A percentile compares a stretch with the other conserved stretches of the same genome.
Evolutionary conservation across 2,329 filamentous ascomycete species (phyloP).

Genomic region (Pyricularia sp.): DNA sequence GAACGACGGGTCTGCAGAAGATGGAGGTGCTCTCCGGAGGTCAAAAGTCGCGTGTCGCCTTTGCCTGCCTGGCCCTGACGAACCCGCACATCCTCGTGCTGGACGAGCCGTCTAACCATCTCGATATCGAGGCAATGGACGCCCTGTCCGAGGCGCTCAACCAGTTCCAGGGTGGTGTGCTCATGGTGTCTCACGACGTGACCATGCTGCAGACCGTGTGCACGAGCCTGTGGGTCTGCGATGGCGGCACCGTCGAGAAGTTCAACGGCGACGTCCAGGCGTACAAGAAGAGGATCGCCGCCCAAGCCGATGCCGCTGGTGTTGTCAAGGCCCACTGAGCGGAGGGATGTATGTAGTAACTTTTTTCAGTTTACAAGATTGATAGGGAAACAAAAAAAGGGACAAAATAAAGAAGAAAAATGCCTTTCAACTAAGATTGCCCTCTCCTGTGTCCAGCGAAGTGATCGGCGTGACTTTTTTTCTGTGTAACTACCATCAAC

Average conservation of each 20-base stretch:
- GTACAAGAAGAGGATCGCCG: conserved; percentile 93
- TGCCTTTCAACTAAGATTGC: not conserved
- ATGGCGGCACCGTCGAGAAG: conserved; percentile 87
- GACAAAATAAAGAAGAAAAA: not conserved
- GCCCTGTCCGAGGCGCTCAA: conserved; percentile 76
- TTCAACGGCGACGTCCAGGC: conserved; percentile 91
- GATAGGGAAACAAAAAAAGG: too few species aligned
- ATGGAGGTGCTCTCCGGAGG: conserved; percentile 91
- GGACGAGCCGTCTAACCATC: conserved; percentile 95
- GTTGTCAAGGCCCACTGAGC: conserved; percentile 61
- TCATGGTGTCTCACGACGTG: conserved; percentile 99
- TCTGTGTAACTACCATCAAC: not conserved
- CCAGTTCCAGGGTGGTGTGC: conserved; percentile 84
- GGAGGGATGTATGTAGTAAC: not conserved
- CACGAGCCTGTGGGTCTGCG: conserved; percentile 91
- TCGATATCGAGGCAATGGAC: conserved; percentile 99
- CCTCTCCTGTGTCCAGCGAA: not conserved
- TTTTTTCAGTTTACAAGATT: too few species aligned
- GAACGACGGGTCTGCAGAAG: conserved; percentile 93
- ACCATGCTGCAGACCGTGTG: conserved; percentile 98
- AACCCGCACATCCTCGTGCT: conserved; percentile 97
- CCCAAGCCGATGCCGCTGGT: conserved; percentile 79
- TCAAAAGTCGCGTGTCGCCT: conserved; percentile 96
- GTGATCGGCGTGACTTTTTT: not conserved
- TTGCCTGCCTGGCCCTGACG: conserved; percentile 86